Evolutionary conservation across 345 rosid genomes (phyloP).

Genomic region (Eucalyptus guilfoylei): DNA sequence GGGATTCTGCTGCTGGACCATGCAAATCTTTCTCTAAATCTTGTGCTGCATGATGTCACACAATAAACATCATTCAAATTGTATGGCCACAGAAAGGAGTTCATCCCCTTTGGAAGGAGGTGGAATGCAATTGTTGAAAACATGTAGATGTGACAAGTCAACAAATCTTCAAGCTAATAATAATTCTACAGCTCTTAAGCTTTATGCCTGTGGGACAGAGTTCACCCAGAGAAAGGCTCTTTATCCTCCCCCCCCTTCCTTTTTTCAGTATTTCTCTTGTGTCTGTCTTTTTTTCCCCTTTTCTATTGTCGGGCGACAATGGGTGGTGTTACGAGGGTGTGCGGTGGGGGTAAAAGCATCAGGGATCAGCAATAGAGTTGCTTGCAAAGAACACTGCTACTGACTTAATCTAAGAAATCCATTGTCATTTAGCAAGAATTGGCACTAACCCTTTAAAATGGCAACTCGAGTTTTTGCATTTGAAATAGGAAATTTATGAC

Average conservation of each 20-base stretch:
- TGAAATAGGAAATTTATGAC: constrained; percentile 78
- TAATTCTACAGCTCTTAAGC: neutral
- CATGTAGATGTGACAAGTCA: neutral
- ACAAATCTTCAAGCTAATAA: neutral
- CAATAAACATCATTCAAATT: neutral
- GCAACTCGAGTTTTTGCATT: constrained; percentile 95
- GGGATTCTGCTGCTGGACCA: constrained; percentile 58
- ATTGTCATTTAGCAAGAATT: neutral
- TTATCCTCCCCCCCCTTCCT: neutral
- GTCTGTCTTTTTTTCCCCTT: neutral
- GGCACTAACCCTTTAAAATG: constrained; percentile 67
- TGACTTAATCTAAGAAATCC: neutral
- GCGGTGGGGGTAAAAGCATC: neutral
- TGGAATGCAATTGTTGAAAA: neutral
- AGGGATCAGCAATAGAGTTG: neutral
- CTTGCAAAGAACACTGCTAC: neutral
- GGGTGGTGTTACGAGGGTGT: neutral
- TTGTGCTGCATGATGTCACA: constrained; percentile 51
- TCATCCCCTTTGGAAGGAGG: neutral
- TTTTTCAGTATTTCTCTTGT: neutral
- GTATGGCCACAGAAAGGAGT: neutral
- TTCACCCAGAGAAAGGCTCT: neutral
- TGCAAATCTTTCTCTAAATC: constrained; percentile 95
- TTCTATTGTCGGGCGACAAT: neutral
- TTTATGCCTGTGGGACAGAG: neutral